These are phyloP conservation scores for Mesotaenium endlicherianum DNA, from an alignment of 139 green algal genomes.

Conservation along the genomic window DNA sequence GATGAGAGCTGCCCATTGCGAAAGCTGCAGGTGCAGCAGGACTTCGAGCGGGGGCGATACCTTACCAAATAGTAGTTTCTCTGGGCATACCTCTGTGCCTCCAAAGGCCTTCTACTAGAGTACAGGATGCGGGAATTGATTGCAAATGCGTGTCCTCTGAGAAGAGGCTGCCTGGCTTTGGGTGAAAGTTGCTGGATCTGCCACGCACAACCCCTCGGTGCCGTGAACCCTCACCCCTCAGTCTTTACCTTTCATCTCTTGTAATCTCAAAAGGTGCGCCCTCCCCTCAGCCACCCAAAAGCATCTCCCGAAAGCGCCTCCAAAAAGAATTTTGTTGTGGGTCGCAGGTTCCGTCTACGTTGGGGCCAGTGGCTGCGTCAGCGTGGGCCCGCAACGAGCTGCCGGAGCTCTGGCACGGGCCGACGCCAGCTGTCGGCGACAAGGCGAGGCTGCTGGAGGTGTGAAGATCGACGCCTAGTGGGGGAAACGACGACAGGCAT, in stretches of 20 bases:
- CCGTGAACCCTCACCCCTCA: neutral
- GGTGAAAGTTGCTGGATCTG: neutral
- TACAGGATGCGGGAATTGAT: no score
- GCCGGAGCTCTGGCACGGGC: slow-evolving; percentile 39
- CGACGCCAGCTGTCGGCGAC: neutral
- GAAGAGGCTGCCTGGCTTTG: neutral
- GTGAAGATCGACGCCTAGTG: no score
- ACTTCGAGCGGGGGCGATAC: no score
- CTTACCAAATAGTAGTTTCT: no score
- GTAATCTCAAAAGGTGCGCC: neutral
- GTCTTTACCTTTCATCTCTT: neutral
- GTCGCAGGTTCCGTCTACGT: slow-evolving; percentile 38
- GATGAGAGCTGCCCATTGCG: no score
- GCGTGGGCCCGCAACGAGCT: slow-evolving; percentile 33
- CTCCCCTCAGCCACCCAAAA: neutral
- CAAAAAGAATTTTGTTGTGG: no score
- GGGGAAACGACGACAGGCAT: no score
- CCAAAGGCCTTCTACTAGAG: no score
- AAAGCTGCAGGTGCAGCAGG: no score
- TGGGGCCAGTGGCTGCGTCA: slow-evolving; percentile 3
- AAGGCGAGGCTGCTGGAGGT: neutral
- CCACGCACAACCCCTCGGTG: neutral
- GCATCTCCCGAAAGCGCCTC: no score
- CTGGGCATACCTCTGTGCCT: no score
- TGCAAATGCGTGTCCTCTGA: neutral